A percentile compares a stretch with the other conserved stretches of the same genome.
Evolutionary conservation across 2,329 filamentous ascomycete genomes (phyloP).

Genomic region (Thermoascus crustaceus): DNA sequence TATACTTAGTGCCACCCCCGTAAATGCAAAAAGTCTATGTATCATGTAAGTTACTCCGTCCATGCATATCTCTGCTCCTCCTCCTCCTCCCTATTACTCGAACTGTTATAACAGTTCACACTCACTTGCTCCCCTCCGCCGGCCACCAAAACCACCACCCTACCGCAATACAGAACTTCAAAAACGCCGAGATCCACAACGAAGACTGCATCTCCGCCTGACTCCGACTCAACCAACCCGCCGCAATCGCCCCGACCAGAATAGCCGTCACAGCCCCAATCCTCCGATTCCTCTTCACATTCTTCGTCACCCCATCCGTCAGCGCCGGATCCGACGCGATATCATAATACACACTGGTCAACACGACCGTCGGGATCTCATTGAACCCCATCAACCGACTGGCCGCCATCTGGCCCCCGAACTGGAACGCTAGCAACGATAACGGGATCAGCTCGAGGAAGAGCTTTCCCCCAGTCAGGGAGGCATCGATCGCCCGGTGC

Average conservation of each 20-base stretch:
- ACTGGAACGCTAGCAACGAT: constrained; percentile 37
- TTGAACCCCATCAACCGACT: constrained; percentile 34
- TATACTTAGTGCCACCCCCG: too few relatives aligned
- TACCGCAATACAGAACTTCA: constrained; percentile 31
- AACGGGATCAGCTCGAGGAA: constrained; percentile 37
- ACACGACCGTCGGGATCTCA: constrained; percentile 39
- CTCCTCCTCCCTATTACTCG: too few relatives aligned
- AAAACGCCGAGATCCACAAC: constrained; percentile 35
- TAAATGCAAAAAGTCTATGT: too few relatives aligned
- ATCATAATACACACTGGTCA: constrained; percentile 41
- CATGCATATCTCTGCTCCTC: too few relatives aligned
- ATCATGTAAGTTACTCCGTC: too few relatives aligned
- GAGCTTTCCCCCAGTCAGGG: constrained; percentile 18
- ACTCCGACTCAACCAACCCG: constrained; percentile 36
- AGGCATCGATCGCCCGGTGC: constrained; percentile 15
- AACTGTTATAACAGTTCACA: neutral
- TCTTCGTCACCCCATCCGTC: constrained; percentile 23
- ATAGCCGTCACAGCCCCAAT: constrained; percentile 30
- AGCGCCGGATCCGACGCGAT: constrained; percentile 35
- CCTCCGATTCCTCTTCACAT: constrained; percentile 32
- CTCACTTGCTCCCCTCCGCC: constrained; percentile 1
- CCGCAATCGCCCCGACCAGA: constrained; percentile 33
- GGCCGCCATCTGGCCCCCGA: constrained; percentile 36
- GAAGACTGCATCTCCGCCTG: constrained; percentile 36
- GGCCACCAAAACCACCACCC: constrained; percentile 33